Evolutionary conservation across 495 filamentous ascomycete species (phyloP), one percentile per base, ranked within the genome.

Genomic region (Staphylotrichum longicolle): DNA sequence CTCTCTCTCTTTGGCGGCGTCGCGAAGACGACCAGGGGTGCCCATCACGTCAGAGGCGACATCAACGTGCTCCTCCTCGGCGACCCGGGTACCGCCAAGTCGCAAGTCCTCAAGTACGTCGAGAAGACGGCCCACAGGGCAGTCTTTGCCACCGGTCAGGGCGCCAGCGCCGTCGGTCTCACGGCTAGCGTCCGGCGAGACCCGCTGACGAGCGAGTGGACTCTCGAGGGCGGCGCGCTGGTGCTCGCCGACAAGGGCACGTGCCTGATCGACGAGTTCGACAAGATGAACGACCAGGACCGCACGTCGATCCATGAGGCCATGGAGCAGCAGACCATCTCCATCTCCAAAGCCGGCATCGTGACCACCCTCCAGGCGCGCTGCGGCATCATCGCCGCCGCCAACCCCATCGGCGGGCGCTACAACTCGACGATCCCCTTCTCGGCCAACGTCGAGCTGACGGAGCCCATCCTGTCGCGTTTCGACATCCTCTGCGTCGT

Each of bases 271-370:
- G 95, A 99, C 72, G 95, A 99, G 74, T 99, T 99, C 74, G 95
- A 99, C 83, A 99, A 99, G 82, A 99, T 99, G 95, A 99, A 99
- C 76, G 95, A 99, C 72, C 91, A 98, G 68, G 95, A 99, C 73
- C 75, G 94, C 47, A 99, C 95, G 1, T 95, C 90, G 30, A 99
- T 99, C 72, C 95, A 99, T 82, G 95, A 99, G 81, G 95, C 95
- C 60, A 99, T 99, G 95, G 95, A 99, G 74, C 95, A 99, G 75
- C 95, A 99, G 72, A 98, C 95, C n/a, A 99, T 99, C 66, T 99
- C 95, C 56, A 98, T 99, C 74, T 96, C 91, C 60, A 99, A 99
- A 74, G 95, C 95, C 7, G 95, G 95, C 72, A 99, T 99, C 61
- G 95, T 99, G 30, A 98, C 95, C 0, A 97, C 95, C 1, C 80